Evolutionary conservation across 2,329 filamentous ascomycete genomes (phyloP).

Genomic region (Fusarium guadeloupense): DNA sequence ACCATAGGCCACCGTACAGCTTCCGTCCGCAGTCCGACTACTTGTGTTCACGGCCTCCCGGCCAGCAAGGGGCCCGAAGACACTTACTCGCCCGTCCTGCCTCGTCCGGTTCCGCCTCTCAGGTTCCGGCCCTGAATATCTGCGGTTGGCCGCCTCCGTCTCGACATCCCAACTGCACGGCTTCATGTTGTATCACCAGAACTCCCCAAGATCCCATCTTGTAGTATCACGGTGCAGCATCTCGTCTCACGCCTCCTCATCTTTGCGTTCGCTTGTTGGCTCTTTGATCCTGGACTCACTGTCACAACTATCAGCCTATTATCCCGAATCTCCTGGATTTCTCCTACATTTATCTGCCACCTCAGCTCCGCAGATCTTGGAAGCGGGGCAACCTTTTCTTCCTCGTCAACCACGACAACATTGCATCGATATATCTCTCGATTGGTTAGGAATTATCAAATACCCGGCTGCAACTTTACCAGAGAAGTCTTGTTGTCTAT

Average conservation of each 20-base stretch:
- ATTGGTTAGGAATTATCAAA: constrained; percentile 9
- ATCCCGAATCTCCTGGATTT: constrained; percentile 13
- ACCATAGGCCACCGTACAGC: constrained; percentile 54
- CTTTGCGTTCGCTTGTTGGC: constrained; percentile 47
- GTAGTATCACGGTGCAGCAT: constrained; percentile 62
- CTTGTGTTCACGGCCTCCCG: constrained; percentile 44
- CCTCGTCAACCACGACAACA: constrained; percentile 24
- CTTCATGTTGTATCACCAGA: constrained; percentile 61
- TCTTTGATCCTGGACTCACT: constrained; percentile 28
- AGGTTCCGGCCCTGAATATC: constrained; percentile 47
- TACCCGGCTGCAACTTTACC: background rate
- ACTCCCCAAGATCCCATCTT: constrained; percentile 55
- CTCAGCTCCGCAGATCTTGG: constrained; percentile 35
- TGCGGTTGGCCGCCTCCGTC: constrained; percentile 59
- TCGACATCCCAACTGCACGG: constrained; percentile 57
- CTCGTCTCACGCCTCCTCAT: constrained; percentile 56
- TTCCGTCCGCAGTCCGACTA: constrained; percentile 45
- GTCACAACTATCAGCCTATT: constrained; percentile 16
- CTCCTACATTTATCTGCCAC: constrained; percentile 29
- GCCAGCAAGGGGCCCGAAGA: constrained; percentile 42
- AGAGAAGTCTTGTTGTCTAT: background rate
- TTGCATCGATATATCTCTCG: constrained; percentile 14
- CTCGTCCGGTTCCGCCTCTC: constrained; percentile 44
- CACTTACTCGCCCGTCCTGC: constrained; percentile 33
- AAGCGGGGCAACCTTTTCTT: constrained; percentile 34